Evolutionary conservation across 1,139 yeast genomes (phyloP).

Genomic region (Protomyces macrosporus): DNA sequence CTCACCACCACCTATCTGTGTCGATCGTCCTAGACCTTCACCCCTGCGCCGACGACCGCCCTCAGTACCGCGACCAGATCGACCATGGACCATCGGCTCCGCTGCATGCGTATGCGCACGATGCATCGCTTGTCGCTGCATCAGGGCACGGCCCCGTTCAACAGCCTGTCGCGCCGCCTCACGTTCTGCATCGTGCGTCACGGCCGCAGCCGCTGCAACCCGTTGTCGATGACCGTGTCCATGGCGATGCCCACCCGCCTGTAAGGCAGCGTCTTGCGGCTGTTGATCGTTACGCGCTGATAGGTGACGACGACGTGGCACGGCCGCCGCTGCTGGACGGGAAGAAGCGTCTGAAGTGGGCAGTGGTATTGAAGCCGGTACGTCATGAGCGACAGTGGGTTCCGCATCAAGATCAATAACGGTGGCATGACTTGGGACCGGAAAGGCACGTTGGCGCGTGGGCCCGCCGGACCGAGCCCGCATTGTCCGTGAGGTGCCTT

Average conservation of each 20-base stretch:
- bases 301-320: no score
- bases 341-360: not conserved
- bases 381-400: not conserved
- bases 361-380: not conserved
- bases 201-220: not conserved
- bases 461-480: not conserved
- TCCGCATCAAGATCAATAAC: slow-evolving; percentile 16
- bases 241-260: no score
- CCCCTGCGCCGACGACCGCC: not conserved
- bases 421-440: not conserved
- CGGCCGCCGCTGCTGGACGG: no score
- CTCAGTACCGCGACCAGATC: not conserved
- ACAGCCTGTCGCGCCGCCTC: not conserved
- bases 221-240: no score
- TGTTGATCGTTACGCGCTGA: no score
- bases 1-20: not conserved
- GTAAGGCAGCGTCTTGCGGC: no score
- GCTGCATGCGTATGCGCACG: not conserved
- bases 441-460: not conserved
- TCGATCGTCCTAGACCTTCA: no score
- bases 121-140: not conserved
- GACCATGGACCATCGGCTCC: not conserved
- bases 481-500: no score
- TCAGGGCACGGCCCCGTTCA: not conserved
- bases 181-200: not conserved